Evolutionary conservation across 2,329 filamentous ascomycete species (phyloP).

Genomic region (Aspergillaceae sp.): DNA sequence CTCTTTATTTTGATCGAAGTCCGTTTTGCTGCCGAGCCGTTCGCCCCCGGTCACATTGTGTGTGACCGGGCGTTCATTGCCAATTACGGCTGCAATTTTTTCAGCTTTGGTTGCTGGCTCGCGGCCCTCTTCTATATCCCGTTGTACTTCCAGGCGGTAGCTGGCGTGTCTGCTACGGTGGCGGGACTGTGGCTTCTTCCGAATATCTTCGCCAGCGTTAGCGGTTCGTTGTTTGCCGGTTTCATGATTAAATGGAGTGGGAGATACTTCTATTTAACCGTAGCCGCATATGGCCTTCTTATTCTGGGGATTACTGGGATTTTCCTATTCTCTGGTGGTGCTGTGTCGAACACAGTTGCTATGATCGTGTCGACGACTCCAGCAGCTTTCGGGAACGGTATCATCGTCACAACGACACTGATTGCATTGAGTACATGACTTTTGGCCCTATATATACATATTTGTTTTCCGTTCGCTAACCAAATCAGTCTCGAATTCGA

Average conservation of each 20-base stretch:
- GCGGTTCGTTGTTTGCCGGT: slow-evolving; percentile 57
- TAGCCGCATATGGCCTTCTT: slow-evolving; percentile 47
- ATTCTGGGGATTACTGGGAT: slow-evolving; percentile 49
- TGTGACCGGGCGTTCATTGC: slow-evolving; percentile 58
- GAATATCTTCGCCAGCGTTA: slow-evolving; percentile 53
- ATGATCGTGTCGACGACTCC: slow-evolving; percentile 52
- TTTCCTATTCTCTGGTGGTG: slow-evolving; percentile 48
- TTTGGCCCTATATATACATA: too few relatives aligned
- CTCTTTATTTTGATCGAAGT: slow-evolving; percentile 63
- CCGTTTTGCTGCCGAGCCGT: slow-evolving; percentile 59
- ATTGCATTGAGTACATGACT: slow-evolving; percentile 52
- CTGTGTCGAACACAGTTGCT: slow-evolving; percentile 41
- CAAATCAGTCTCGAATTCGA: slow-evolving; percentile 55
- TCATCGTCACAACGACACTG: slow-evolving; percentile 62
- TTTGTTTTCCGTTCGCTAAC: slow-evolving; percentile 1
- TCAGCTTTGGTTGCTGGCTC: slow-evolving; percentile 54
- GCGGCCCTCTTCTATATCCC: slow-evolving; percentile 64
- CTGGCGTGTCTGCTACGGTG: slow-evolving; percentile 53
- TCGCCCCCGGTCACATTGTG: slow-evolving; percentile 66
- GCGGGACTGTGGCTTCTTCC: slow-evolving; percentile 61
- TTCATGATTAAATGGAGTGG: slow-evolving; percentile 62
- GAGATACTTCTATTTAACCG: slow-evolving; percentile 61
- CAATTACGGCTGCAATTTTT: slow-evolving; percentile 65
- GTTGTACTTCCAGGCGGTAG: slow-evolving; percentile 66
- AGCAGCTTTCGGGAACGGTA: slow-evolving; percentile 46